Base-by-base conservation (phyloP, 108 stramenopile species). In the Cyclostephanos tholiformis region DNA sequence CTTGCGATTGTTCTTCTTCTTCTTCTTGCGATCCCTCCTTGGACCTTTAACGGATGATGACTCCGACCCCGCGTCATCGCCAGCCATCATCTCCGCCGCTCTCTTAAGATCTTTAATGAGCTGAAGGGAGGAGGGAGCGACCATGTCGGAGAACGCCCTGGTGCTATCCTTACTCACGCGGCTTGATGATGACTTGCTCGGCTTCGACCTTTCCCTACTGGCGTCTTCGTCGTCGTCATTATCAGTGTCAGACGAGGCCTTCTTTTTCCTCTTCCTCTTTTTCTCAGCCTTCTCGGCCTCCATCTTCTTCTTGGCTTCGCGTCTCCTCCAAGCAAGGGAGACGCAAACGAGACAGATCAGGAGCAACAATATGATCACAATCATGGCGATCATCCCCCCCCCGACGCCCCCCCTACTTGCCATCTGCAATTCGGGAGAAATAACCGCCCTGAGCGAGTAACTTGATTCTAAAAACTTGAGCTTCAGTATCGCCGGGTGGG, bases 381-480 rank as follows among this genome's bases (percentile, higher is more conserved):
- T 36, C 36, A 6, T 6, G 6, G 36, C 36, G 36, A 36, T 36
- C 36, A 6, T 0, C 43, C 48, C 56, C 39, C 10, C 26, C 48
- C 20, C 9, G 51, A 52, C 55, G 35, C 16, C n/a, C 48, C n/a
- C 20, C 1, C 11, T 16, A 48, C 27, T 35, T 23, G 36, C 51
- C 3, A 55, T 63, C 25, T 23, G 30, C 58, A 30, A 30, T 8
- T 59, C 29, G 32, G 58, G 26, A 2, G 71, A 51, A 14, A 66
- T 35, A 13, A 67, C n/a, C 4, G 78, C 71, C 22, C 44, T 41
- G 23, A 79, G 10, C 3, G 70, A 65, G 49, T 80, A 80, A 52
- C 79, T 80, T 7, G 41, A 63, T 30, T 80, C 79, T 63, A 72
- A 64, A 14, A 80, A 73, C 36, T 49, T 22, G 39, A 80, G 55